Evolutionary conservation across 139 green algal species (phyloP), one percentile per base, ranked within the genome.

Genomic region (Picochlorum sp.): DNA sequence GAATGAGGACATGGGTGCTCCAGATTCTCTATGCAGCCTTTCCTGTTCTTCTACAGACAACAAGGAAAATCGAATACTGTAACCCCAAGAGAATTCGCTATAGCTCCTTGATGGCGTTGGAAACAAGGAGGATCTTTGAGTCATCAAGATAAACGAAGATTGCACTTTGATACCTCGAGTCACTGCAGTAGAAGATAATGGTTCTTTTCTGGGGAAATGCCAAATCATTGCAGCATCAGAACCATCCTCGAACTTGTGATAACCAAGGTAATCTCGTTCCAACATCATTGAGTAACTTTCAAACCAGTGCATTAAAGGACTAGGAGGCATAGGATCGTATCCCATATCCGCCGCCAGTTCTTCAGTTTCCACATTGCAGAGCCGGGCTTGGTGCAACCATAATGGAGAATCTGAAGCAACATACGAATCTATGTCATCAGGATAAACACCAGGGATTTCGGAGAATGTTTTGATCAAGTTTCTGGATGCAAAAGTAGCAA

Each of bases 21-120:
- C 53, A 53, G 20, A 31, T 16, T 47, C 39, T 8, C 33, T 50
- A 37, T 41, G 7, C 24, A 16, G 3, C 44, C 22, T 57, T 31
- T 44, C 32, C 65, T 86, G 80, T 44, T 75, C 50, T 24, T 78
- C 61, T 24, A 51, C 36, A 1, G 52, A 13, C 35, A 84, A 62
- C 33, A 90, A 67, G 13, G 24, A 37, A 29, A 89, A 80, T 37
- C 78, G 67, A 14, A 90, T 68, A 40, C 68, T 80, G 69, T 90
- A 90, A 16, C 76, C 63, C 20, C 86, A 89, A 26, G 71, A 68
- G 44, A 77, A 67, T 12, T 64, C 29, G 31, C 24, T n/a, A 12
- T 41, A 3, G 6, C 37, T 25, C 0, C 51, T 69, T 16, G 61
- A 31, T 66, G 86, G 79, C 13, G 78, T 71, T 7, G 77, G 65